These are phyloP conservation scores for Biscogniauxia mediterranea DNA, from an alignment of 2,329 filamentous ascomycete genomes.

Conservation along the genomic window DNA sequence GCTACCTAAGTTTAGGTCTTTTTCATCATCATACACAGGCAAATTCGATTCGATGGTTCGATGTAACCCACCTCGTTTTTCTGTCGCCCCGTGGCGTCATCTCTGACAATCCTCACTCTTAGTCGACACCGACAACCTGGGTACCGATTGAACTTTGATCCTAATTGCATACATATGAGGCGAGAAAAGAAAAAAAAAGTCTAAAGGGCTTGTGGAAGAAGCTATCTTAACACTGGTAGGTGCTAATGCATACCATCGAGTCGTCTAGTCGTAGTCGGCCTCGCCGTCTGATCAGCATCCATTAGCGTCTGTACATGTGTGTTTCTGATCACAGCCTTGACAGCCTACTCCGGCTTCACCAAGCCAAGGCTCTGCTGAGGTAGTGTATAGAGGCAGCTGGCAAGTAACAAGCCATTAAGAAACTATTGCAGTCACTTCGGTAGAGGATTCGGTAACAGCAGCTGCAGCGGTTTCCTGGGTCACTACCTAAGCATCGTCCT, in stretches of 20 bases:
- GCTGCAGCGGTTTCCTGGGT: not conserved
- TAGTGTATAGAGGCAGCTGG: not conserved
- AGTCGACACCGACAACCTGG: not conserved
- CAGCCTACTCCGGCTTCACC: too few species aligned
- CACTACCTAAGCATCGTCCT: not conserved
- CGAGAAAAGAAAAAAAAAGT: not conserved
- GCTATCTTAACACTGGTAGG: not conserved
- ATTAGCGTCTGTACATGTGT: not conserved
- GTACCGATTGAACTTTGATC: not conserved
- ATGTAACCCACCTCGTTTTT: not conserved
- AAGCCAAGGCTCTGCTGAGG: too few species aligned
- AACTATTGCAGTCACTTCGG: not conserved
- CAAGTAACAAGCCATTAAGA: not conserved
- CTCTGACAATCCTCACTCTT: not conserved
- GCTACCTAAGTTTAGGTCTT: too few species aligned
- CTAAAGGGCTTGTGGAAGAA: not conserved
- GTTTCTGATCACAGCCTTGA: not conserved
- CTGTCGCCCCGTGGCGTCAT: not conserved
- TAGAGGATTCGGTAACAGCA: not conserved
- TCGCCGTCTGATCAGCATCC: not conserved
- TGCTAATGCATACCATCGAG: too few species aligned
- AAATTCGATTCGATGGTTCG: not conserved
- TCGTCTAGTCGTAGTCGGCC: not conserved
- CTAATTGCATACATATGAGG: not conserved
- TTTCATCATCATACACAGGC: too few species aligned